Conservation (phyloP, 208 protist species). For the Porcisia hertigi region DNA sequence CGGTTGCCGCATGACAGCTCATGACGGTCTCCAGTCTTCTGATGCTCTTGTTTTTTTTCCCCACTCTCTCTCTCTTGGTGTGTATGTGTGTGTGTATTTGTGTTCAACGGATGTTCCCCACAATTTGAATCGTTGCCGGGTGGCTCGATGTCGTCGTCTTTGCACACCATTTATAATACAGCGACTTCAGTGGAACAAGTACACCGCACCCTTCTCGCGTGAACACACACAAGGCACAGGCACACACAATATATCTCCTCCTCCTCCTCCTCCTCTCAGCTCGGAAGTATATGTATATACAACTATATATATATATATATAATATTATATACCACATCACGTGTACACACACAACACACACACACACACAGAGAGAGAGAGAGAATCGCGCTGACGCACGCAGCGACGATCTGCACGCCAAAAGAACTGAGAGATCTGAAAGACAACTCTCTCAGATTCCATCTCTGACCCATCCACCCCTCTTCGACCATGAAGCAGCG, state of each 20-base stretch:
- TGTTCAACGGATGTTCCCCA: too few relatives aligned
- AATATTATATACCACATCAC: too few relatives aligned
- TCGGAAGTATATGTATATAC: neutral
- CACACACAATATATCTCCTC: neutral
- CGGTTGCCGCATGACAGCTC: too few relatives aligned
- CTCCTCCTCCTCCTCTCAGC: neutral
- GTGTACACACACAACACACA: neutral
- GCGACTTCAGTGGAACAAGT: neutral
- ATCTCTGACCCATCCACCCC: neutral
- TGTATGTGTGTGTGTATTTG: too few relatives aligned
- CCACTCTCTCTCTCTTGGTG: too few relatives aligned
- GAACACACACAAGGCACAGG: neutral
- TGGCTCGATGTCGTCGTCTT: neutral
- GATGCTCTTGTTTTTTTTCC: too few relatives aligned
- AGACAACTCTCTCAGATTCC: neutral
- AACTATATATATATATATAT: too few relatives aligned
- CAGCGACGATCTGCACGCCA: neutral
- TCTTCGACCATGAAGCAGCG: constrained; percentile 1
- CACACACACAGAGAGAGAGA: neutral
- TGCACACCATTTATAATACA: too few relatives aligned
- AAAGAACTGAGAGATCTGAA: neutral
- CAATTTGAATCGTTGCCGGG: neutral
- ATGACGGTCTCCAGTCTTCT: too few relatives aligned
- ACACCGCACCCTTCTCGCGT: neutral
- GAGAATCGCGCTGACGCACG: neutral